phyloP scores from a whole-genome alignment of 2,329 filamentous ascomycete genomes.

The Byssoonygena ceratinophila region DNA sequence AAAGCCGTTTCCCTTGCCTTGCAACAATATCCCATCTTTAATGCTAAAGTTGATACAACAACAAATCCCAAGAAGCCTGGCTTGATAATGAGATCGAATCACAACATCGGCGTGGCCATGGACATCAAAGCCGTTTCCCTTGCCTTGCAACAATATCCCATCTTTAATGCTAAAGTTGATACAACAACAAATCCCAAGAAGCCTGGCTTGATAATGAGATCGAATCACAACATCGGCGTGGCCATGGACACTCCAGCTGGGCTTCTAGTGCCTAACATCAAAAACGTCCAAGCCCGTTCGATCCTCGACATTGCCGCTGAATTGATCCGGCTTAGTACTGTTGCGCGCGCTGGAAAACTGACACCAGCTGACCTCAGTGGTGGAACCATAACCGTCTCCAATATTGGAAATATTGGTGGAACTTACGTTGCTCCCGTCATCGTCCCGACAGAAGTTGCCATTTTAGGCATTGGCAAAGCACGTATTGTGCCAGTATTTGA shows the following conservation, averaged over 20 bases:
- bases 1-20: conserved; percentile 87
- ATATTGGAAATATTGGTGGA: conserved; percentile 90
- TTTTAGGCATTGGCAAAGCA: conserved; percentile 76
- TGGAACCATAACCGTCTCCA: conserved; percentile 90
- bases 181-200: conserved; percentile 47
- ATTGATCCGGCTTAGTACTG: conserved; percentile 59
- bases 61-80: conserved; percentile 54
- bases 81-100: conserved; percentile 66
- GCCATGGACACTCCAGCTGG: conserved; percentile 89
- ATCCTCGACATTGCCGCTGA: conserved; percentile 70
- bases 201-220: conserved; percentile 65
- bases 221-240: conserved; percentile 86
- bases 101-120: conserved; percentile 95
- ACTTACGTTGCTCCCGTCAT: conserved; percentile 87
- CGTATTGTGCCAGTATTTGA: conserved; percentile 71
- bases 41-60: conserved; percentile 64
- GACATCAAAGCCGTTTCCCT: conserved; percentile 94
- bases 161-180: conserved; percentile 81
- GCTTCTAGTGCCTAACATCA: conserved; percentile 83
- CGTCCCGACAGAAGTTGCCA: conserved; percentile 80
- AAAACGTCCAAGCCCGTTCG: conserved; percentile 65
- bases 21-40: conserved; percentile 72
- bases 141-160: conserved; percentile 66
- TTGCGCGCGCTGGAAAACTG: conserved; percentile 66
- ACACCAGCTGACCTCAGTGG: conserved; percentile 64